phyloP scores from a whole-genome alignment of 108 stramenopile genomes.

The Epithemia pelagica region DNA sequence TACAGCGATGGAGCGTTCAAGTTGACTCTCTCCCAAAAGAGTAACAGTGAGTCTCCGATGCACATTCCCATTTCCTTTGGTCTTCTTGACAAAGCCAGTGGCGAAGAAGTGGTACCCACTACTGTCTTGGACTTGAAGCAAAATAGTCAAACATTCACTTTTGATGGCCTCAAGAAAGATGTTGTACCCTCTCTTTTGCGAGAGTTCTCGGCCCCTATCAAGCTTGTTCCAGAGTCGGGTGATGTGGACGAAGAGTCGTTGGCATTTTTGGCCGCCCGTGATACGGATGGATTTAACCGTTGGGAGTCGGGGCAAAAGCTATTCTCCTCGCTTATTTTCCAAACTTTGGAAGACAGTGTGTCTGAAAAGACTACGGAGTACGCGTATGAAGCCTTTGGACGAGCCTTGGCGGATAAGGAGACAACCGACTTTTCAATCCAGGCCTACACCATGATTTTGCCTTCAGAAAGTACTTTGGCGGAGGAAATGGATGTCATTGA shows the following conservation, averaged over 20 bases:
- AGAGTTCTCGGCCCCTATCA: conserved; percentile 92
- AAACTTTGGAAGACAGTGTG: conserved; percentile 29
- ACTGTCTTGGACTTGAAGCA: conserved; percentile 83
- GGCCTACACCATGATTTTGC: conserved; percentile 80
- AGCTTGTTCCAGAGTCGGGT: conserved; percentile 49
- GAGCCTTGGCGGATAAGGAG: conserved; percentile 32
- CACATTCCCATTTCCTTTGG: conserved; percentile 93
- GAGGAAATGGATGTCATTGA: conserved; percentile 67
- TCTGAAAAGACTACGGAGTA: conserved; percentile 29
- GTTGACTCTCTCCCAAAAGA: conserved; percentile 50
- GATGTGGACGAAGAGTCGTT: conserved; percentile 49
- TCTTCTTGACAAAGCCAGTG: conserved; percentile 76
- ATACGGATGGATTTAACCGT: conserved; percentile 90
- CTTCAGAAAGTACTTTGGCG: conserved; percentile 65
- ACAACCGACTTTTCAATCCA: conserved; percentile 64
- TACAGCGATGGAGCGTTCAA: conserved; percentile 73
- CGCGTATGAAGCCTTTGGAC: conserved; percentile 52
- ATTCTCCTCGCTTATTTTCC: conserved; percentile 49
- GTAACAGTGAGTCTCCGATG: conserved; percentile 50
- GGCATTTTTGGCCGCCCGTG: conserved; percentile 76
- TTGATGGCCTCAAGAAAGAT: conserved; percentile 54
- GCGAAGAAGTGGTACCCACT: conserved; percentile 73
- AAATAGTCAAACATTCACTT: conserved; percentile 73
- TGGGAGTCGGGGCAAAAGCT: conserved; percentile 87
- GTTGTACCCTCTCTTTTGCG: conserved; percentile 89